Conservation (phyloP, 768 basidiomycete species). For the Piloderma croceum region DNA sequence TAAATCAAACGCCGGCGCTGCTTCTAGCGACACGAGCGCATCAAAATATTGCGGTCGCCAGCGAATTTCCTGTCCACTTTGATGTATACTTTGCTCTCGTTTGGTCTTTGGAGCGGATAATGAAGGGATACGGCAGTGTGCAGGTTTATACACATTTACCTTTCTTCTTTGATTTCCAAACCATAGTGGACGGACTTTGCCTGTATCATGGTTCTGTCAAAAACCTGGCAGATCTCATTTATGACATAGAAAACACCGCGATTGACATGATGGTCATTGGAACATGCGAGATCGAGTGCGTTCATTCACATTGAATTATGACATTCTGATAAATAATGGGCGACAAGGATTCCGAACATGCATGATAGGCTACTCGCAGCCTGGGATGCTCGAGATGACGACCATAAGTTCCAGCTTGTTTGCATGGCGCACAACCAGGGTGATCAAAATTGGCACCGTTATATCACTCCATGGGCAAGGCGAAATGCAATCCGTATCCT, state of each 20-base stretch:
- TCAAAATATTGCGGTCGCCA: conserved; percentile 31
- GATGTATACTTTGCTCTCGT: conserved; percentile 35
- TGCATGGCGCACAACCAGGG: conserved; percentile 40
- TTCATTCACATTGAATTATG: not conserved
- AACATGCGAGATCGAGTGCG: conserved; percentile 43
- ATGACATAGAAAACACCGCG: conserved; percentile 20
- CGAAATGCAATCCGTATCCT: conserved; percentile 33
- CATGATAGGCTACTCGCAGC: conserved; percentile 24
- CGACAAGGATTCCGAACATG: conserved; percentile 20
- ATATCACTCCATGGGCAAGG: conserved; percentile 32
- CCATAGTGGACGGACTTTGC: conserved; percentile 25
- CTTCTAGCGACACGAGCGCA: no score
- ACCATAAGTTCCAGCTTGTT: conserved; percentile 36
- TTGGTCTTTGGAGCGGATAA: conserved; percentile 27
- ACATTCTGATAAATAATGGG: not conserved
- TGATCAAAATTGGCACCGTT: conserved; percentile 25
- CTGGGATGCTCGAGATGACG: conserved; percentile 31
- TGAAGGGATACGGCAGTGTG: conserved; percentile 20
- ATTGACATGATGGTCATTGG: conserved; percentile 37
- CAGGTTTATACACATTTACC: conserved; percentile 28
- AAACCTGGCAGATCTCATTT: conserved; percentile 21
- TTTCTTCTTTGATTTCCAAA: conserved; percentile 28
- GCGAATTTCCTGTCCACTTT: conserved; percentile 29
- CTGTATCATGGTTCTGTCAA: conserved; percentile 27
- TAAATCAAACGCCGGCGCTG: no score